Evolutionary conservation across 345 rosid genomes (phyloP), one percentile per base, ranked within the genome.

Genomic region (Gynandropsis gynandra): DNA sequence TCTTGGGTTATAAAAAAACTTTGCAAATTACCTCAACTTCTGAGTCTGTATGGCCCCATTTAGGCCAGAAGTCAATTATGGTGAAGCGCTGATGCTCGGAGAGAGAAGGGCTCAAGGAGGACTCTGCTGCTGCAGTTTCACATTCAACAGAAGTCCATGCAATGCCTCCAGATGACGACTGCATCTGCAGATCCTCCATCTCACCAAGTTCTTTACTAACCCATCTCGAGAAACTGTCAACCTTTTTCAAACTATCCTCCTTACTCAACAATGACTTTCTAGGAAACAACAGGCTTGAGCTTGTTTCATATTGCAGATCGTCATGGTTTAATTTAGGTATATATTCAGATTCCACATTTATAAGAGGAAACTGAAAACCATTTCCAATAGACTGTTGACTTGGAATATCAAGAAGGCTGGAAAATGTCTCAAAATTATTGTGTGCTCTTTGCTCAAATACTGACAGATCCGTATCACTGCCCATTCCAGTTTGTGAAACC

Each of bases 201-300:
- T 82, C 97, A 21, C 67, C 87, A 48, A 89, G 82, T 67, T 85
- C 97, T 74, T 71, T 81, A 47, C 74, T 66, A 37, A 78, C 64
- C 97, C 97, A 85, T 21, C 93, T 76, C 56, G 93, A 80, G 61
- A 89, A 89, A 72, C 97, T 89, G 56, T 89, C 97, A 39, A 83
- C 95, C 62, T 89, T 85, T 60, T 81, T 82, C 72, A 89, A 70
- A 62, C 80, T 69, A 33, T 86, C 81, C 46, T 79, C 84, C 24
- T 69, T 72, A 54, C 77, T 76, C 17, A 78, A 50, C 34, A 89
- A 74, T 39, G 75, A 57, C 53, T 68, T 75, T 72, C 69, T 85
- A 21, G 61, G 50, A 47, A 72, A 24, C 11, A 1, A 71, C 58
- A 52, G 65, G 10, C 49, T 54, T 61, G 49, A 61, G 69, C 58